Evolutionary conservation across 257 asterid genomes (phyloP).

Genomic region (Ophiorrhiza pumila): DNA sequence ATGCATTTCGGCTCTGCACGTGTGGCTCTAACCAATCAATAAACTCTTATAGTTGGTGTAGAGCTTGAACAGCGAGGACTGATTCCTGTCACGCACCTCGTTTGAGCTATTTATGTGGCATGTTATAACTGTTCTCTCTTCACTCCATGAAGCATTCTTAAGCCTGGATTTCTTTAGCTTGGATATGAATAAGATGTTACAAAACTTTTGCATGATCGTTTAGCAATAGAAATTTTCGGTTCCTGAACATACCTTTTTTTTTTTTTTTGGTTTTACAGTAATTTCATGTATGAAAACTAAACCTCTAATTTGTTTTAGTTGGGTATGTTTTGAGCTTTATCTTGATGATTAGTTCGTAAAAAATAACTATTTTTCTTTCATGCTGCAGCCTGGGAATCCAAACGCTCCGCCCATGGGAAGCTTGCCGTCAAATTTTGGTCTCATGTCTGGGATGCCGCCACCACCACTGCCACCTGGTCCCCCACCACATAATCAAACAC

Average conservation of each 20-base stretch:
- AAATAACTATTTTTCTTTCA: neutral
- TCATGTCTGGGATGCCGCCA: conserved; percentile 72
- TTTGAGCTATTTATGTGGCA: neutral
- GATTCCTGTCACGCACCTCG: no score
- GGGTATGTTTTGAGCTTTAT: neutral
- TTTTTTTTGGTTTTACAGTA: no score
- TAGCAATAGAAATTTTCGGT: neutral
- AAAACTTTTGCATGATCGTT: no score
- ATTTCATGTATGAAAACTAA: neutral
- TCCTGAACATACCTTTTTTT: neutral
- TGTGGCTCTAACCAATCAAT: no score
- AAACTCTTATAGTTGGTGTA: no score
- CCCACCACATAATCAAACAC: conserved; percentile 82
- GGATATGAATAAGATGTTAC: neutral
- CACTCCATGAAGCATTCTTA: neutral
- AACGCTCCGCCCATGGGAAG: conserved; percentile 50
- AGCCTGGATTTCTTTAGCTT: neutral
- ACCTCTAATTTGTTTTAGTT: neutral
- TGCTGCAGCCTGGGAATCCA: conserved; percentile 73
- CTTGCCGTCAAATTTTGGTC: conserved; percentile 52
- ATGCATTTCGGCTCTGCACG: no score
- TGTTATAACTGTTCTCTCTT: neutral
- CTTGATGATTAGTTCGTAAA: neutral
- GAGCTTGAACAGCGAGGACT: no score
- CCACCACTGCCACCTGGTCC: conserved; percentile 98